Percentiles rank a stretch among this genome's conserved stretches.
Conservation (phyloP, 192 early-diverging fungal genomes). For the Rhizoclosmatium sp. region DNA sequence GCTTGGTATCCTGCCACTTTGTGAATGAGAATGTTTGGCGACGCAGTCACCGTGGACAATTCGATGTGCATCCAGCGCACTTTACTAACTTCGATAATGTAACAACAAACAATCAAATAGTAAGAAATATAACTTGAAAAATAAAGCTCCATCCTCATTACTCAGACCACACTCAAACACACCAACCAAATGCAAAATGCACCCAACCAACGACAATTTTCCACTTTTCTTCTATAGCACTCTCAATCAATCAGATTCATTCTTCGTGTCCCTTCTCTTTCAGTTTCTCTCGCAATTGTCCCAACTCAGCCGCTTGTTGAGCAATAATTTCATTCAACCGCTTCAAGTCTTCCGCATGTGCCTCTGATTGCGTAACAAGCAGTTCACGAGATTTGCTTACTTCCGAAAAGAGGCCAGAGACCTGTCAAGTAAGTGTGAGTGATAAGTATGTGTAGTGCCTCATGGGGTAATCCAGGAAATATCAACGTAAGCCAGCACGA, state of each 20-base stretch:
- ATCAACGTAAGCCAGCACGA: background rate
- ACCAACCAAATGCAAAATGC: background rate
- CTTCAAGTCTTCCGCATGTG: conserved; percentile 13
- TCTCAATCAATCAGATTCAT: too few species aligned
- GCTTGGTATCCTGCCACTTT: background rate
- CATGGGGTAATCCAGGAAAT: background rate
- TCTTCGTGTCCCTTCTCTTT: conserved; percentile 7
- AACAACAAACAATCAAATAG: background rate
- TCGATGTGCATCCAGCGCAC: too few species aligned
- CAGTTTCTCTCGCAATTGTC: conserved; percentile 19
- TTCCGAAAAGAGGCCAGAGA: conserved; percentile 35
- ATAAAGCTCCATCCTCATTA: background rate
- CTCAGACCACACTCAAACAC: background rate
- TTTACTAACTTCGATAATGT: background rate
- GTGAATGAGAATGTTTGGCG: background rate
- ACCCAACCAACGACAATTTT: background rate
- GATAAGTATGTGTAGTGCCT: background rate
- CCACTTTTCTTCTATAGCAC: background rate
- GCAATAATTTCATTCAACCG: conserved; percentile 28
- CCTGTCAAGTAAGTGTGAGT: background rate
- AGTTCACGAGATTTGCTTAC: conserved; percentile 35
- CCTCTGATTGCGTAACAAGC: conserved; percentile 17
- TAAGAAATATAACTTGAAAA: background rate
- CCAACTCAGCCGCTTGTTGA: conserved; percentile 16
- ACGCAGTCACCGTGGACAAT: background rate